Evolutionary conservation across 2,329 filamentous ascomycete species (phyloP), one percentile per base, ranked within the genome.

Genomic region (Colletotrichum horii): DNA sequence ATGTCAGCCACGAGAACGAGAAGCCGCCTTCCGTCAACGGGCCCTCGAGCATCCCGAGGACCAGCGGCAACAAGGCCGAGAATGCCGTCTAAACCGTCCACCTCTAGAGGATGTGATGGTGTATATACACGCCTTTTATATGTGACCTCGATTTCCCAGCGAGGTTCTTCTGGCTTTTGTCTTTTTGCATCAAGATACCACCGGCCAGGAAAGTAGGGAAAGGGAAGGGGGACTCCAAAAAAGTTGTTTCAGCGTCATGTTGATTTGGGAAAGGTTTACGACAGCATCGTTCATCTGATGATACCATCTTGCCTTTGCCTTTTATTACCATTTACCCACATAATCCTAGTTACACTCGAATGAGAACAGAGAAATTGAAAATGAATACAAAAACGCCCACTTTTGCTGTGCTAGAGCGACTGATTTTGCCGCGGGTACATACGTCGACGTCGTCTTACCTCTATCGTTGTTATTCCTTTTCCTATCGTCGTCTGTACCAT

Each of bases 21-120:
- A 84, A 85, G 78, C 81, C 83, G n/a, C 78, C 76, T 2, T 76
- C 81, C 3, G 80, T 85, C 62, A 77, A 81, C 24, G 84, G 83
- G 6, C 83, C 83, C 74, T 83, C 83, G 3, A 85, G 80, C 64
- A 82, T 79, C 8, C 85, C 85, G 4, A 81, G 77, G 72, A 80
- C 79, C 72, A 79, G 80, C 48, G 79, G 78, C 69, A 81, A 83
- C 48, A 79, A 78, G 78, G 78, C 79, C 22, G 71, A 74, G 9
- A 74, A 79, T 52, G 78, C 78, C 16, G 80, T 80, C 19, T 80
- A 61, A 76, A 36, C 26, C 7, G 15, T 26, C 28, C 5, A 15
- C 9, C 8, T 36, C 36, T 4, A 28, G 14, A 9, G 14, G 11
- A 6, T 30, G 30, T n/a, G 5, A 32, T 36, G 52, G 19, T 28